Percentiles rank a stretch among this genome's conserved stretches.
phyloP scores from a whole-genome alignment of 2,329 filamentous ascomycete genomes.

The Trichothecium sympodiale region DNA sequence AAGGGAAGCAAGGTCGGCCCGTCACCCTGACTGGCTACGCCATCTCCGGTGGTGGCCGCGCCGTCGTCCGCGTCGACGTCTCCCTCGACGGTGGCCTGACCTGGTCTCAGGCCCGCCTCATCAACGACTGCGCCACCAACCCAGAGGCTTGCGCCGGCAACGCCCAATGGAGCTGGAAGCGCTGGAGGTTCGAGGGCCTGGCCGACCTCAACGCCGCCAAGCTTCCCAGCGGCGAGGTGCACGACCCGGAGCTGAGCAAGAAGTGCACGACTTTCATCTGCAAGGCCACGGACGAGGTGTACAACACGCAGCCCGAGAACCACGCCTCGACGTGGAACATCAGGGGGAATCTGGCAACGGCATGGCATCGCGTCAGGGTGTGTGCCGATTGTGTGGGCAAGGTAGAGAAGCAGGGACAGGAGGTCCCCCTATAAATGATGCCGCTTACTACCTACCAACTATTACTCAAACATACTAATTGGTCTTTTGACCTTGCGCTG shows the following conservation, averaged over 20 bases:
- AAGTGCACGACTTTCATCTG: constrained; percentile 44
- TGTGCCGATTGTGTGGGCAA: constrained; percentile 18
- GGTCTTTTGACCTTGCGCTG: too few relatives aligned
- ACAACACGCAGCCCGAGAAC: constrained; percentile 55
- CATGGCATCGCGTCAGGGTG: constrained; percentile 48
- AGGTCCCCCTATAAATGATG: too few relatives aligned
- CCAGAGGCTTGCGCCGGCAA: constrained; percentile 25
- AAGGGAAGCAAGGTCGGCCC: neutral
- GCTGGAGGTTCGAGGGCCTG: constrained; percentile 48
- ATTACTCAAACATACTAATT: too few relatives aligned
- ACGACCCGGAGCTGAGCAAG: constrained; percentile 12
- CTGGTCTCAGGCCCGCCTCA: constrained; percentile 52
- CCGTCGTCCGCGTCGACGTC: constrained; percentile 57
- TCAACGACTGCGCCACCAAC: constrained; percentile 32
- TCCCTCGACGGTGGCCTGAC: constrained; percentile 51
- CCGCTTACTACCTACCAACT: too few relatives aligned
- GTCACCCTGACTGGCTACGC: constrained; percentile 50
- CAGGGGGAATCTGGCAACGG: constrained; percentile 54
- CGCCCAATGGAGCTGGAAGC: constrained; percentile 52
- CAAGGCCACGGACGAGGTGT: constrained; percentile 55
- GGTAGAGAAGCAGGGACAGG: constrained; percentile 1
- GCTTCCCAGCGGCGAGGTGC: neutral
- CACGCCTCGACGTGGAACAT: constrained; percentile 52
- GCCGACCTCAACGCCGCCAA: constrained; percentile 20
- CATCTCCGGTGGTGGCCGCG: constrained; percentile 55